Evolutionary conservation across 2,329 filamentous ascomycete species (phyloP), one percentile per base, ranked within the genome.

Genomic region (Fusarium annulatum): DNA sequence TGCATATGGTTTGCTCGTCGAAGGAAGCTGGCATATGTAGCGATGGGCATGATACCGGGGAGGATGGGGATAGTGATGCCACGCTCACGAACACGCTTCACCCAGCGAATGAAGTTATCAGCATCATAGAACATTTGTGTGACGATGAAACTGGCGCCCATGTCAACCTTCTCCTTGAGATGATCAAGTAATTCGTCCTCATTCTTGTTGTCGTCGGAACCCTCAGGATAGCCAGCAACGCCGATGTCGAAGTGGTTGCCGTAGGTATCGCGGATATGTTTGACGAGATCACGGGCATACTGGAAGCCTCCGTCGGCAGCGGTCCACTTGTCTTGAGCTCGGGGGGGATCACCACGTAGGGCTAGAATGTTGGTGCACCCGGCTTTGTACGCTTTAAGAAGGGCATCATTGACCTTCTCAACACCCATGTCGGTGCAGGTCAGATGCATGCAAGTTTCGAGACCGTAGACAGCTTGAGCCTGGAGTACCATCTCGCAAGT

Each of bases 41-140:
- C 94, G 78, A 99, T 98, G 64, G 85, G 82, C 92, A 97, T 96
- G 80, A 96, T 96, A 30, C 94, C 95, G 6, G 93, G 93, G 55
- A 97, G 89, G 75, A 97, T 96, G 21, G 94, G 94, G 38, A 96
- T 87, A 33, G 85, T 91, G 79, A 99, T 96, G 53, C 96, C 96
- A 79, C 90, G 91, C 59, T 92, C 94, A 56, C 95, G 92, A 67
- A 96, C 95, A 81, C 94, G 96, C 76, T 89, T 87, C 42, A 97
- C 93, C 96, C 96, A 99, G 60, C 91, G 89, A 61, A 98, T 84
- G 84, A 99, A 99, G 80, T 96, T 96, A 79, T 99, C 96, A 56
- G 91, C 95, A 79, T 99, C 96, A 86, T 99, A 99, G 85, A 98
- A 98, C 96, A 99, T 99, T 85, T 99, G 96, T 0, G 96, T 98